These are phyloP conservation scores for Starmerella sirachaensis DNA, from an alignment of 805 yeast species.

Conservation along the genomic window DNA sequence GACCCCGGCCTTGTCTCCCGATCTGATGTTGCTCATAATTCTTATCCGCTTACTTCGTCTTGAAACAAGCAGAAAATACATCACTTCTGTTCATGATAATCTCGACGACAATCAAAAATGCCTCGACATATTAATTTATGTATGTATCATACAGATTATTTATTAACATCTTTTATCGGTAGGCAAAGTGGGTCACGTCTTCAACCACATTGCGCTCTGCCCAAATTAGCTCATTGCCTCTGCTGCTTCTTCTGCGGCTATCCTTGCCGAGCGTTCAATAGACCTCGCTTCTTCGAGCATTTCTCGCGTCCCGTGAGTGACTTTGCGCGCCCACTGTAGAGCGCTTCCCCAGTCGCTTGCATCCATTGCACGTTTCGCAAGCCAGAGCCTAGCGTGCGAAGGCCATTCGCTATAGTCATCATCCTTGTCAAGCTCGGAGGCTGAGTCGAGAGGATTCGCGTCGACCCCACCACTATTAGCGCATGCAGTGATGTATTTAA, in stretches of 20 bases:
- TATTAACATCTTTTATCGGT: too few species aligned
- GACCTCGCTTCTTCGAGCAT: conserved; percentile 73
- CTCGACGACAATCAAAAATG: too few species aligned
- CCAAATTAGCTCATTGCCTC: background rate
- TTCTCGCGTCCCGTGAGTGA: conserved; percentile 37
- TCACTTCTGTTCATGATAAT: too few species aligned
- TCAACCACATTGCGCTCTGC: background rate
- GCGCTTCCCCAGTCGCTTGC: conserved; percentile 53
- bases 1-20: too few species aligned
- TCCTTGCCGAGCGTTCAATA: conserved; percentile 58
- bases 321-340: conserved; percentile 56
- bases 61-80: too few species aligned
- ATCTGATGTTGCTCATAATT: too few species aligned
- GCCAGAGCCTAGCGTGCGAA: conserved; percentile 71
- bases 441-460: background rate
- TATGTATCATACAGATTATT: too few species aligned
- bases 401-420: conserved; percentile 18
- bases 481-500: conserved; percentile 53
- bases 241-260: background rate
- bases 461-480: conserved; percentile 32
- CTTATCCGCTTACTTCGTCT: too few species aligned
- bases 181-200: background rate
- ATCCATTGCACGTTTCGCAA: conserved; percentile 56
- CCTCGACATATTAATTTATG: too few species aligned
- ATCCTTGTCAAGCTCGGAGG: conserved; percentile 1